Evolutionary conservation across 2,329 filamentous ascomycete species (phyloP), one percentile per base, ranked within the genome.

Genomic region (Colletotrichum lentis): DNA sequence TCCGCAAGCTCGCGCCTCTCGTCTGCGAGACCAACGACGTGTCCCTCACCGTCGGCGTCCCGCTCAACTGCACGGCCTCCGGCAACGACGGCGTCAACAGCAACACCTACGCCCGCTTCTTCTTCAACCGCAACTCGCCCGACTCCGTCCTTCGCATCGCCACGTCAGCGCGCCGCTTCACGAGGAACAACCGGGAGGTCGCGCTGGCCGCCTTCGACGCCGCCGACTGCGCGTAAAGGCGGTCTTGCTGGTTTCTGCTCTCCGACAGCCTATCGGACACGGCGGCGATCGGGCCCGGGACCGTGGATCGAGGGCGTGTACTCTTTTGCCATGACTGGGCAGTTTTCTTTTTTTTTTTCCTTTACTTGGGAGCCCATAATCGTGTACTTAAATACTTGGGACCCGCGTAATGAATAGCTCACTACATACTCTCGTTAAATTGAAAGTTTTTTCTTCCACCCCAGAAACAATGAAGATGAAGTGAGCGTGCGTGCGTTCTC

Each of bases 51-150:
- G 64, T 64, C 39, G 64, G 64, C 53, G 53, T 53, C 10, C 22
- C 53, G 18, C 64, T 67, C 53, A 49, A 37, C 60, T 67, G 64
- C 60, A 35, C 53, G 18, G 60, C 64, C 39, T 31, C 61, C 5
- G 64, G 64, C 53, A 39, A 67, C 60, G 64, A 67, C 64, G 54
- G 46, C 47, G 60, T 41, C 46, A 64, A 64, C 60, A 14, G 10
- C 0, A 57, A 54, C 43, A 41, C 54, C 14, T 67, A 67, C 60
- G 27, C 60, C 14, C 39, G 47, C 27, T 64, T 67, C 60, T 64
- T 41, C 60, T 58, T 6, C 41, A 64, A 64, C 60, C 7, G 22
- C 39, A 63, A 67, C 60, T 62, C 44, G 44, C 6, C 20, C 16
- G 61, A 67, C 35, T 7, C 24, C 24, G 43, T 64, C 20, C 18